Base-by-base conservation (phyloP, 371 early-diverging fungal genomes). In the Basidiobolus meristosporus region DNA sequence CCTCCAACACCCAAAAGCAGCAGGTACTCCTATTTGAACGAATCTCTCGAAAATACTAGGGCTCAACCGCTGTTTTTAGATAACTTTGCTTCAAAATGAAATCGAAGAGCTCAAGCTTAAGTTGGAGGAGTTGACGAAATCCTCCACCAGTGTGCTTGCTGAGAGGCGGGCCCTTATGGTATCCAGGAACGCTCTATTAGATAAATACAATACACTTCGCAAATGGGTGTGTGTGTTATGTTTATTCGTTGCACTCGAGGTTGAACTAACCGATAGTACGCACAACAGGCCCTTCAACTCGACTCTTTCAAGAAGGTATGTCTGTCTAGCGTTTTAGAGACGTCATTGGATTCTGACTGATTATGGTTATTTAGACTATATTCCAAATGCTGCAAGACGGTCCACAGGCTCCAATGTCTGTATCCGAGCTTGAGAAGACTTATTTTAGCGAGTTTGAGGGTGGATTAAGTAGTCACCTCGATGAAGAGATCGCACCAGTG, bases 41-140 rank as follows among this genome's bases (percentile, higher is more conserved):
- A n/a, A n/a, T n/a, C n/a, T n/a, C n/a, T n/a, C n/a, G n/a, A n/a
- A n/a, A n/a, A n/a, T n/a, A n/a, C n/a, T n/a, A n/a, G n/a, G n/a
- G n/a, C n/a, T n/a, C n/a, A n/a, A n/a, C n/a, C n/a, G n/a, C 36
- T 36, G 7, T 36, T 10, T 36, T 3, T 36, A 36, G 36, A 36
- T 36, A 18, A 14, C 11, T 11, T 21, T 19, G 19, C 36, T 36
- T 19, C 19, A 36, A 36, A 19, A 16, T 5, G 36, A 36, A 19
- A 36, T 36, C 6, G 21, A 21, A 10, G 19, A 36, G 19, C 21
- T 36, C 3, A 36, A 16, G 19, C 36, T 16, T 17, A 16, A 21
- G 5, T 17, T 36, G 10, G 16, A 16, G 9, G 36, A 36, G 19
- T 19, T 16, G 11, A 10, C 16, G 19, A 16, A 21, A 17, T 16